These are phyloP conservation scores for Hebeloma cylindrosporum DNA, from an alignment of 768 basidiomycete species.

Conservation along the genomic window DNA sequence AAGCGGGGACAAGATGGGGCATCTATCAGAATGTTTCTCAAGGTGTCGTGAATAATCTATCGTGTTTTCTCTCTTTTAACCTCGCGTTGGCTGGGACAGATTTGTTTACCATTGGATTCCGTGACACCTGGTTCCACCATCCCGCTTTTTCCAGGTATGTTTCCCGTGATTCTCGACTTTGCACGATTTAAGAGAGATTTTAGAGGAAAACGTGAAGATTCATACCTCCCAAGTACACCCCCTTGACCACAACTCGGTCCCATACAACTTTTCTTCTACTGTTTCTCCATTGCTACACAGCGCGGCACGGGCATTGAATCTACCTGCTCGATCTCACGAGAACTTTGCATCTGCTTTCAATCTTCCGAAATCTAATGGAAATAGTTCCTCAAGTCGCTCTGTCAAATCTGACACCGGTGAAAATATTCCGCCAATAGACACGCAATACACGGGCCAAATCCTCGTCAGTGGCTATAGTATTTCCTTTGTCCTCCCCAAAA, in stretches of 20 bases:
- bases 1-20: conserved; percentile 66
- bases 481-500: conserved; percentile 72
- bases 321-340: conserved; percentile 59
- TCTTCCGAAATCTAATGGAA: conserved; percentile 34
- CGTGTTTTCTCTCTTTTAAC: not conserved
- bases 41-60: conserved; percentile 41
- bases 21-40: conserved; percentile 73
- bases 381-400: conserved; percentile 35
- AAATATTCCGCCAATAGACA: conserved; percentile 50
- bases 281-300: conserved; percentile 63
- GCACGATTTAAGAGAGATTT: not conserved
- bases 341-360: conserved; percentile 61
- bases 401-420: conserved; percentile 37
- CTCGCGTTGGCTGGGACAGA: conserved; percentile 37
- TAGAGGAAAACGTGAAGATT: conserved; percentile 82
- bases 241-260: conserved; percentile 64
- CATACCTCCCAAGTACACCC: conserved; percentile 75
- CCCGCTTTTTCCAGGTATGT: conserved; percentile 69
- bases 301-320: conserved; percentile 67
- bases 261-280: conserved; percentile 72
- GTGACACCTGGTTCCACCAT: conserved; percentile 67
- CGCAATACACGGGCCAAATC: conserved; percentile 71
- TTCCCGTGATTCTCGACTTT: not conserved
- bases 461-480: conserved; percentile 77
- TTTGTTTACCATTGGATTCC: conserved; percentile 66